phyloP scores from a whole-genome alignment of 768 basidiomycete genomes.

The Lactarius hatsudake region DNA sequence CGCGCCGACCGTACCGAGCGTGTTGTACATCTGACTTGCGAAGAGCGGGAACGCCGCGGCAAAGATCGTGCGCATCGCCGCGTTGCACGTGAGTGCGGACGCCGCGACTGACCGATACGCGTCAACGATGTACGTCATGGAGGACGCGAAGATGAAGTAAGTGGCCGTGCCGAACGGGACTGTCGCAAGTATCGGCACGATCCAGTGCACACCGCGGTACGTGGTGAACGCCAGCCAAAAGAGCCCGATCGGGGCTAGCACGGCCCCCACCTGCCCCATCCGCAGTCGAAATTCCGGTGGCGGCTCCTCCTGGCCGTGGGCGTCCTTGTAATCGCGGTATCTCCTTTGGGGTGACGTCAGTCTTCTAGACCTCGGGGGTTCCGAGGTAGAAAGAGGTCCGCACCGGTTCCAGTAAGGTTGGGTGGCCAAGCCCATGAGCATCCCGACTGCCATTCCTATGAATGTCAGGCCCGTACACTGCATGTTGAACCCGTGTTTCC shows the following conservation, averaged over 20 bases:
- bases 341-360: conserved; percentile 33
- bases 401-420: conserved; percentile 48
- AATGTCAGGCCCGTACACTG: conserved; percentile 51
- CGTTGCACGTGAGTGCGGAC: conserved; percentile 68
- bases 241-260: conserved; percentile 58
- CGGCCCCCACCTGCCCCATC: conserved; percentile 64
- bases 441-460: conserved; percentile 50
- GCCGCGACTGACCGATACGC: conserved; percentile 52
- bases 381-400: not conserved
- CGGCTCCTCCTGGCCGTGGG: conserved; percentile 45
- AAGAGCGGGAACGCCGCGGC: conserved; percentile 43
- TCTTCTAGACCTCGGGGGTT: not conserved
- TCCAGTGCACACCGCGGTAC: conserved; percentile 46
- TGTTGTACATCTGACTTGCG: conserved; percentile 39
- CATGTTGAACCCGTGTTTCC: conserved; percentile 50
- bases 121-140: conserved; percentile 58
- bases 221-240: conserved; percentile 59
- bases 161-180: conserved; percentile 53
- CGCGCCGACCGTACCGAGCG: conserved; percentile 39
- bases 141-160: conserved; percentile 63
- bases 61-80: conserved; percentile 41
- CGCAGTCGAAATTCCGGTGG: conserved; percentile 66
- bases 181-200: conserved; percentile 45
- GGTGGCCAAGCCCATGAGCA: conserved; percentile 38
- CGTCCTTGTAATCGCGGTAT: conserved; percentile 37